Percentiles rank a stretch among this genome's conserved stretches.
Evolutionary conservation across 371 early-diverging fungal genomes (phyloP).

Genomic region (Syncephalis plumigaleata): DNA sequence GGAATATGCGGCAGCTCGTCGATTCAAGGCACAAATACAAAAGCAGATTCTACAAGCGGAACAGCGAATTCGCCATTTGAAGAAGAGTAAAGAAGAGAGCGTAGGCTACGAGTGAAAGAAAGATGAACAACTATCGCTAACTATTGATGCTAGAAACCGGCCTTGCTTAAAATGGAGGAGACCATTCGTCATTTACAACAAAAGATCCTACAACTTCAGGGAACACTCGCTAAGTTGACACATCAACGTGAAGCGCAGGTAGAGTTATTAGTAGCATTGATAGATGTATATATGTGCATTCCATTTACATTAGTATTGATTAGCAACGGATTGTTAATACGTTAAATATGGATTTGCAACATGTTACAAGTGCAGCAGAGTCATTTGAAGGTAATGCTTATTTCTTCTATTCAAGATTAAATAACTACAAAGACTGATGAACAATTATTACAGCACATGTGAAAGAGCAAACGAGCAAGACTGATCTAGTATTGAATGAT

Average conservation of each 20-base stretch:
- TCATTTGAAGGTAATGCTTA: conserved; percentile 17
- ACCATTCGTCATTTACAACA: conserved; percentile 44
- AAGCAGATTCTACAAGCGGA: too few relatives aligned
- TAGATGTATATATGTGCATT: not conserved
- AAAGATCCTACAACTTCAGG: conserved; percentile 38
- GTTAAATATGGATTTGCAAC: conserved; percentile 19
- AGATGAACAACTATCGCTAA: not conserved
- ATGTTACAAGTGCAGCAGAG: conserved; percentile 22
- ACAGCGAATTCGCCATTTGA: too few relatives aligned
- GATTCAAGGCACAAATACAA: too few relatives aligned
- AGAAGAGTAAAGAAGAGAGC: too few relatives aligned
- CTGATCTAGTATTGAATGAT: too few relatives aligned
- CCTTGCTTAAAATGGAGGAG: conserved; percentile 46
- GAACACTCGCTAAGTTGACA: conserved; percentile 27
- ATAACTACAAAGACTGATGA: too few relatives aligned
- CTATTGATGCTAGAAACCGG: conserved; percentile 14
- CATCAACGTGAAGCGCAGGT: conserved; percentile 34
- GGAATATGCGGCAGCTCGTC: too few relatives aligned
- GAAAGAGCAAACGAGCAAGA: too few relatives aligned
- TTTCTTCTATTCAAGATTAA: not conserved
- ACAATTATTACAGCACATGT: too few relatives aligned
- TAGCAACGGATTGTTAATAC: conserved; percentile 10
- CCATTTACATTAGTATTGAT: too few relatives aligned
- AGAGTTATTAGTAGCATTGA: too few relatives aligned
- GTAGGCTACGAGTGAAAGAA: not conserved